These are phyloP conservation scores for Fusarium acutatum DNA, from an alignment of 2,329 filamentous ascomycete species.

Conservation along the genomic window DNA sequence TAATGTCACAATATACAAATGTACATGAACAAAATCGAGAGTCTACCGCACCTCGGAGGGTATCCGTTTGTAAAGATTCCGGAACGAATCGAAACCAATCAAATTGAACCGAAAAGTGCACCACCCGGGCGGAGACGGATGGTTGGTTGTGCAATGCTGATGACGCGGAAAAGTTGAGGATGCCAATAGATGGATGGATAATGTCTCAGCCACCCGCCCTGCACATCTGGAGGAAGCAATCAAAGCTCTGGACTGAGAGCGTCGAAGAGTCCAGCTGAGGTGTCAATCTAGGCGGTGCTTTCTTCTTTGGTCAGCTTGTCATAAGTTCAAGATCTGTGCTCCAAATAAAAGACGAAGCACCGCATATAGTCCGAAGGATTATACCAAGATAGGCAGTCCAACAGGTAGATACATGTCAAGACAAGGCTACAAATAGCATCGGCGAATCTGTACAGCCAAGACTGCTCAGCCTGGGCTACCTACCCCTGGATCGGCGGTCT, in stretches of 20 bases:
- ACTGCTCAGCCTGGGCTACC: conserved; percentile 22
- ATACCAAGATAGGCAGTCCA: conserved; percentile 24
- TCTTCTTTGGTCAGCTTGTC: background rate
- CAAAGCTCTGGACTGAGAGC: conserved; percentile 2
- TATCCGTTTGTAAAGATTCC: conserved; percentile 26
- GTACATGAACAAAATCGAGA: conserved; percentile 16
- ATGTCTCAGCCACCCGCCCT: conserved; percentile 32
- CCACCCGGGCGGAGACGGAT: conserved; percentile 36
- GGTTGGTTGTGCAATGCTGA: conserved; percentile 18
- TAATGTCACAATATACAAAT: conserved; percentile 27
- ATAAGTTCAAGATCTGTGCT: background rate
- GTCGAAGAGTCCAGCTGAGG: background rate
- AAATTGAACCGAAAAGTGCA: conserved; percentile 16
- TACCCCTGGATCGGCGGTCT: conserved; percentile 40
- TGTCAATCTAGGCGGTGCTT: background rate
- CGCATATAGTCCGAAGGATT: conserved; percentile 12
- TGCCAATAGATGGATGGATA: conserved; percentile 22
- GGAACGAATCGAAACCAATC: conserved; percentile 9
- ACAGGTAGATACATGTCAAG: background rate
- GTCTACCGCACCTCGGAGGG: conserved; percentile 23
- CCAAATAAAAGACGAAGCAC: conserved; percentile 14
- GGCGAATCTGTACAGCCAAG: conserved; percentile 37
- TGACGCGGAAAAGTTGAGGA: conserved; percentile 23
- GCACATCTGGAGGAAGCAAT: conserved; percentile 14
- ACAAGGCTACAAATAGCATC: conserved; percentile 29